These are phyloP conservation scores for Cyclocybe aegerita DNA, from an alignment of 768 basidiomycete genomes.

Conservation along the genomic window DNA sequence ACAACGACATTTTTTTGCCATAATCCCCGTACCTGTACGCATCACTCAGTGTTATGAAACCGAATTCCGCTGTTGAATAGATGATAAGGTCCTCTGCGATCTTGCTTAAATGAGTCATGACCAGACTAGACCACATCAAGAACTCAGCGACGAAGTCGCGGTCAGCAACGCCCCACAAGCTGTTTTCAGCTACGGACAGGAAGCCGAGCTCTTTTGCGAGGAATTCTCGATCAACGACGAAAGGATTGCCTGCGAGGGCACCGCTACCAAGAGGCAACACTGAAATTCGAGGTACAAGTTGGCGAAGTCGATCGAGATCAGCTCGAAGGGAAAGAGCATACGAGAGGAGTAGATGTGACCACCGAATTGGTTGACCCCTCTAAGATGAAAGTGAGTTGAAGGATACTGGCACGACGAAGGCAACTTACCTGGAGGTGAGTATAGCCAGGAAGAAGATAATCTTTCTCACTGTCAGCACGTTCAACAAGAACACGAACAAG, in stretches of 20 bases:
- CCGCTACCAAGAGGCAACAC: slow-evolving; percentile 93
- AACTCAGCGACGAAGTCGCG: slow-evolving; percentile 98
- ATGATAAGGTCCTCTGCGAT: slow-evolving; percentile 96
- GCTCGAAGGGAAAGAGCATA: slow-evolving; percentile 92
- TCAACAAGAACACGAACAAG: slow-evolving; percentile 88
- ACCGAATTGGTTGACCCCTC: slow-evolving; percentile 98
- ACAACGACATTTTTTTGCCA: no score
- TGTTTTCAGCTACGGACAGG: slow-evolving; percentile 87
- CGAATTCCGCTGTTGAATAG: slow-evolving; percentile 97
- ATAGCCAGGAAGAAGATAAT: slow-evolving; percentile 91
- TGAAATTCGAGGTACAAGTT: slow-evolving; percentile 87
- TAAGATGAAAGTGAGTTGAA: slow-evolving; percentile 29
- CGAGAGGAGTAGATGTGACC: slow-evolving; percentile 95
- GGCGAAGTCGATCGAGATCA: slow-evolving; percentile 82
- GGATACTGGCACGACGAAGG: neutral
- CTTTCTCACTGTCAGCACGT: slow-evolving; percentile 91
- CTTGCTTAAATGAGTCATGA: slow-evolving; percentile 92
- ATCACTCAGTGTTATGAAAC: slow-evolving; percentile 93
- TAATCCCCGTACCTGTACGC: slow-evolving; percentile 80
- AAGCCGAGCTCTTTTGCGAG: slow-evolving; percentile 91
- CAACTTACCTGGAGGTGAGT: slow-evolving; percentile 90
- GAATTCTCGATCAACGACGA: slow-evolving; percentile 90
- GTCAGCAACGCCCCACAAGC: slow-evolving; percentile 94
- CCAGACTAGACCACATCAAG: slow-evolving; percentile 92
- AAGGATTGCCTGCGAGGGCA: slow-evolving; percentile 96